Percentiles rank a stretch among this genome's conserved stretches.
These are phyloP conservation scores for Stemphylium beticola DNA, from an alignment of 2,329 filamentous ascomycete species.

Conservation along the genomic window DNA sequence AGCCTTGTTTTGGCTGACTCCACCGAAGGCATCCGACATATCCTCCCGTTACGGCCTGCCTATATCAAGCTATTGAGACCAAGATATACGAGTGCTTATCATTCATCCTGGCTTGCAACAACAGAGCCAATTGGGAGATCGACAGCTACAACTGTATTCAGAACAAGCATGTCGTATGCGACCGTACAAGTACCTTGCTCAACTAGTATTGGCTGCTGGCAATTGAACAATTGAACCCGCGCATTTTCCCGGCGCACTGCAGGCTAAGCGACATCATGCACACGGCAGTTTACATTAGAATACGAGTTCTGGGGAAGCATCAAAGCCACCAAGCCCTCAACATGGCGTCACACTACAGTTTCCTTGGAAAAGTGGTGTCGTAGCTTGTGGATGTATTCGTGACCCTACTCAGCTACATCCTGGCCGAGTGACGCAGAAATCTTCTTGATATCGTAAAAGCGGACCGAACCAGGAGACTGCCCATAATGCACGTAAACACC, in stretches of 20 bases:
- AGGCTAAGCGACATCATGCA: neutral
- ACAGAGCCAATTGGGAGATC: too few species aligned
- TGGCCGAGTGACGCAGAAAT: slow-evolving; percentile 44
- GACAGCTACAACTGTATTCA: too few species aligned
- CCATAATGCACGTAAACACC: slow-evolving; percentile 53
- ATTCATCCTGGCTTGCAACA: too few species aligned
- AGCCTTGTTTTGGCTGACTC: slow-evolving; percentile 10
- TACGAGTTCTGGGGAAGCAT: neutral
- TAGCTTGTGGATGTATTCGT: slow-evolving; percentile 44
- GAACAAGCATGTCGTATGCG: too few species aligned
- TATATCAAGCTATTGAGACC: too few species aligned
- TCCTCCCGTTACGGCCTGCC: neutral
- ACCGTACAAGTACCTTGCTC: too few species aligned
- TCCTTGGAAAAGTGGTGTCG: slow-evolving; percentile 9
- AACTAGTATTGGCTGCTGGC: neutral
- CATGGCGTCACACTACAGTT: slow-evolving; percentile 6
- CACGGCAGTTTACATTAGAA: slow-evolving; percentile 1
- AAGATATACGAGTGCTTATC: too few species aligned
- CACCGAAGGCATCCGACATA: slow-evolving; percentile 2
- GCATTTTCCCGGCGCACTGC: neutral
- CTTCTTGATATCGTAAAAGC: slow-evolving; percentile 48
- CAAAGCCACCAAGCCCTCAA: neutral
- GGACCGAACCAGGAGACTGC: slow-evolving; percentile 48
- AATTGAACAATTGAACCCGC: neutral
- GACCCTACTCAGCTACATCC: slow-evolving; percentile 46